phyloP scores from a whole-genome alignment of 2,329 filamentous ascomycete genomes.

The Acrodontium crateriforme region DNA sequence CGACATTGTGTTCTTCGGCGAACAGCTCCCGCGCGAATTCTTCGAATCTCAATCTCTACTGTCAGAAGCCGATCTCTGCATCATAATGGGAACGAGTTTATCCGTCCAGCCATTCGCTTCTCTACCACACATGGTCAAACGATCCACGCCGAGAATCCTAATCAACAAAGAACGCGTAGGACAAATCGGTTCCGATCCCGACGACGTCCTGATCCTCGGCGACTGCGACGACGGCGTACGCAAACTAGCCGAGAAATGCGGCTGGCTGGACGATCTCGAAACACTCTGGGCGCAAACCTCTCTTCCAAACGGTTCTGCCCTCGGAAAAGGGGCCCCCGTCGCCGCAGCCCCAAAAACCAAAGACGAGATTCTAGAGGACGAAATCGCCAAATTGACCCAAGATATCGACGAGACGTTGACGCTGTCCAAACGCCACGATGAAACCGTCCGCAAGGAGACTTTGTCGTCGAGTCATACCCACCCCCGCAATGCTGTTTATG shows the following conservation, averaged over 20 bases:
- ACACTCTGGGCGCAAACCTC: slow-evolving; percentile 53
- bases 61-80: slow-evolving; percentile 56
- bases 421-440: slow-evolving; percentile 32
- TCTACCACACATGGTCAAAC: slow-evolving; percentile 50
- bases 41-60: slow-evolving; percentile 44
- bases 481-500: slow-evolving; percentile 1
- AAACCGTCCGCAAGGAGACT: slow-evolving; percentile 18
- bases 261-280: slow-evolving; percentile 78
- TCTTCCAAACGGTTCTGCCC: no score
- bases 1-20: slow-evolving; percentile 90
- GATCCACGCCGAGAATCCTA: slow-evolving; percentile 59
- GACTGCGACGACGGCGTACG: slow-evolving; percentile 74
- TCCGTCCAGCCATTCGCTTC: slow-evolving; percentile 80
- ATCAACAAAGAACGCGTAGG: slow-evolving; percentile 83
- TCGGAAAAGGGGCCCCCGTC: slow-evolving; percentile 38
- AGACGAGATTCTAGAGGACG: slow-evolving; percentile 44
- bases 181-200: slow-evolving; percentile 56
- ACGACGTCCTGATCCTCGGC: slow-evolving; percentile 74
- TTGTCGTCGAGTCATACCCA: not conserved
- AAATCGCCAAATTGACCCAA: slow-evolving; percentile 43
- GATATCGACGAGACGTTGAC: slow-evolving; percentile 44
- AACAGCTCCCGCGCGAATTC: slow-evolving; percentile 54
- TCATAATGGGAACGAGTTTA: slow-evolving; percentile 81
- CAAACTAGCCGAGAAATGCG: slow-evolving; percentile 62
- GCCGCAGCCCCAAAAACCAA: slow-evolving; percentile 37